phyloP scores from a whole-genome alignment of 805 yeast species.

The Pichia phayaonensis region DNA sequence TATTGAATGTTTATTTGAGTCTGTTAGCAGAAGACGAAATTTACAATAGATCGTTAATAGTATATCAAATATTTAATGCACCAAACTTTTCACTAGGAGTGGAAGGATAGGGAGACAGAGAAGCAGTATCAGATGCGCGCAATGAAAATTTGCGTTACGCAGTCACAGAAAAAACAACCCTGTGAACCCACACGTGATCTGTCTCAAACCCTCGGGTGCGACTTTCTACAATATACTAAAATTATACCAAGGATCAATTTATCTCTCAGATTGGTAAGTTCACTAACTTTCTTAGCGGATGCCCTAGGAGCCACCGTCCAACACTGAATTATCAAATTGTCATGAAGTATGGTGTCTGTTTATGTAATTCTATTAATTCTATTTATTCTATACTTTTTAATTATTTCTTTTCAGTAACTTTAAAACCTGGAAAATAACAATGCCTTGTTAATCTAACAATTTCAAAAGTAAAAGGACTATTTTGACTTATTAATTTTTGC shows the following conservation, averaged over 20 bases:
- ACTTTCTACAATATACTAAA: neutral
- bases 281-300: slow-evolving; percentile 48
- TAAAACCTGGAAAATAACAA: slow-evolving; percentile 39
- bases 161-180: neutral
- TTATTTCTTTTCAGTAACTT: neutral
- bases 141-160: neutral
- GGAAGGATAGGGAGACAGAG: neutral
- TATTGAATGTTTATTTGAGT: slow-evolving; percentile 27
- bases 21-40: neutral
- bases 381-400: neutral
- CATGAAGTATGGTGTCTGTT: neutral
- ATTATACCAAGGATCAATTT: neutral
- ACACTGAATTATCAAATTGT: slow-evolving; percentile 23
- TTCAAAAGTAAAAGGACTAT: slow-evolving; percentile 13
- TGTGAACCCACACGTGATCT: neutral
- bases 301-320: slow-evolving; percentile 49
- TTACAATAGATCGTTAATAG: neutral
- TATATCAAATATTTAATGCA: neutral
- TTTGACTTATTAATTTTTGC: neutral
- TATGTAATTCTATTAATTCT: neutral
- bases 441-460: slow-evolving; percentile 33
- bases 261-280: slow-evolving; percentile 39
- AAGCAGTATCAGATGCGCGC: neutral
- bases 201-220: neutral
- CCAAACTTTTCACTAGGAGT: neutral